phyloP scores from a whole-genome alignment of 2,329 filamentous ascomycete genomes.

The Alternaria consortialis region DNA sequence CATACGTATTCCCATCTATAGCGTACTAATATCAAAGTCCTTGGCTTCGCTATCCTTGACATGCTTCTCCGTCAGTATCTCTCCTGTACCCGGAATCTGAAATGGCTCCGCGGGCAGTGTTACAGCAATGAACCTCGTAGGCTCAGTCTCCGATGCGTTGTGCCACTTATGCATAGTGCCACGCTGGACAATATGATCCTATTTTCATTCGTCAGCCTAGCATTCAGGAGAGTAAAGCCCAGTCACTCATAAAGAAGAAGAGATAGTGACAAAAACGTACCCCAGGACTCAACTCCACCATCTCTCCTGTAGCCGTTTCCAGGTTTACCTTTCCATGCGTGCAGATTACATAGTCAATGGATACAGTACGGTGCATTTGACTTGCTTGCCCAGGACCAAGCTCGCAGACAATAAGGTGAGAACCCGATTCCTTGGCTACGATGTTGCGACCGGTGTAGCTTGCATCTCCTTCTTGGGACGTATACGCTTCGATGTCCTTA shows the following conservation, averaged over 20 bases:
- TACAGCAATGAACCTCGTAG: slow-evolving; percentile 31
- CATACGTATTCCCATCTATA: neutral
- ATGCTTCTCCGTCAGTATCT: slow-evolving; percentile 30
- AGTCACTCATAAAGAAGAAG: neutral
- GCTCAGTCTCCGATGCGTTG: slow-evolving; percentile 26
- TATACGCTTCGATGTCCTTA: slow-evolving; percentile 53
- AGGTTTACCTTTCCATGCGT: slow-evolving; percentile 27
- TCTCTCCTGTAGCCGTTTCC: slow-evolving; percentile 28
- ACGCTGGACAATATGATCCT: slow-evolving; percentile 32
- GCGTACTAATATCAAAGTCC: slow-evolving; percentile 10
- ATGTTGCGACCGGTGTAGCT: slow-evolving; percentile 23
- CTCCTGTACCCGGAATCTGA: slow-evolving; percentile 28
- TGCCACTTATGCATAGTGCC: slow-evolving; percentile 37
- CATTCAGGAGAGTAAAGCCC: neutral
- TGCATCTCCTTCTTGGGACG: neutral
- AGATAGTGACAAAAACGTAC: neutral
- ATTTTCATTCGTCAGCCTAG: neutral
- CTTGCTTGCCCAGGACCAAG: slow-evolving; percentile 22
- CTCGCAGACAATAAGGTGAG: slow-evolving; percentile 25
- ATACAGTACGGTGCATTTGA: slow-evolving; percentile 28
- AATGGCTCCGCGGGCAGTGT: slow-evolving; percentile 35
- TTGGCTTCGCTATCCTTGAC: slow-evolving; percentile 17
- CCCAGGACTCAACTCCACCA: slow-evolving; percentile 23
- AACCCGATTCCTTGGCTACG: slow-evolving; percentile 15
- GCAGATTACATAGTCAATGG: slow-evolving; percentile 32